Conservation (phyloP, 129 eudicot genomes). For the Chrysanthemum makinoi region DNA sequence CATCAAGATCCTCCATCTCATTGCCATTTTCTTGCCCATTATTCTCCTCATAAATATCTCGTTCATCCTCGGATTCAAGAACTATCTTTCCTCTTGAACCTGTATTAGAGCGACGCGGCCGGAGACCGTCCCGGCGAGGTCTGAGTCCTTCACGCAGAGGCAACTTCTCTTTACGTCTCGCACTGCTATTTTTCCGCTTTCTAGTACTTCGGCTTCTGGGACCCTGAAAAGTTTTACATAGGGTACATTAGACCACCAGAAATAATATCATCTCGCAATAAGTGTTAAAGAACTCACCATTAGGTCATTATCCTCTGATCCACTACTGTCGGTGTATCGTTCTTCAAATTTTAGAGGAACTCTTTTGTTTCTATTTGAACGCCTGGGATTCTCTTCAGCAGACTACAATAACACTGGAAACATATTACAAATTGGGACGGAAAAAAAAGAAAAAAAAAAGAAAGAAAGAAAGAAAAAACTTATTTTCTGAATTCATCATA, state of each 20-base stretch:
- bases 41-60: constrained; percentile 61
- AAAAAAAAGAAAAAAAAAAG: too few relatives aligned
- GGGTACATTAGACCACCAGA: constrained; percentile 13
- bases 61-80: constrained; percentile 62
- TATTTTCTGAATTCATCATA: neutral
- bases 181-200: constrained; percentile 45
- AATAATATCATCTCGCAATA: neutral
- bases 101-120: constrained; percentile 62
- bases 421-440: constrained; percentile 14
- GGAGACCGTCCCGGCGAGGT: constrained; percentile 79
- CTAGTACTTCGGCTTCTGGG: constrained; percentile 61
- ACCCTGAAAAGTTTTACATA: constrained; percentile 37
- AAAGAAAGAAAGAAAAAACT: too few relatives aligned
- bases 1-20: constrained; percentile 59
- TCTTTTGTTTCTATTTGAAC: constrained; percentile 90
- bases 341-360: constrained; percentile 45
- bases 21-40: constrained; percentile 58
- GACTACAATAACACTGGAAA: constrained; percentile 50
- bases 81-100: constrained; percentile 40
- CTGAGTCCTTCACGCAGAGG: constrained; percentile 52
- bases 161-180: constrained; percentile 47
- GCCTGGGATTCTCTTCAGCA: constrained; percentile 60
- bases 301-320: constrained; percentile 75
- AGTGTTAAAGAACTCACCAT: constrained; percentile 55
- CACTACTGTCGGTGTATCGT: constrained; percentile 65